These are phyloP conservation scores for Penicillium fimorum DNA, from an alignment of 495 filamentous ascomycete species.

Conservation along the genomic window DNA sequence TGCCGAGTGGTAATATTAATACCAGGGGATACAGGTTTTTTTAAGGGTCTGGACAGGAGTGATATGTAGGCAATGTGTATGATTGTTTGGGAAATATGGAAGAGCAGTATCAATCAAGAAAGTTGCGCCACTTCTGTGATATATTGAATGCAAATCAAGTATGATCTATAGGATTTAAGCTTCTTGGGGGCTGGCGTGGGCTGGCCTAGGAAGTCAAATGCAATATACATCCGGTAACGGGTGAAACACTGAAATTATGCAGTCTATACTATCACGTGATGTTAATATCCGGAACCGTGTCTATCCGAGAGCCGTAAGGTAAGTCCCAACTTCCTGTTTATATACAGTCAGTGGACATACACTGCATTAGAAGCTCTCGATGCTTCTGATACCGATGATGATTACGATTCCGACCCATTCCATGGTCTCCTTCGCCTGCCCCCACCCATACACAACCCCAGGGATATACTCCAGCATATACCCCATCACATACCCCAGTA, in stretches of 20 bases:
- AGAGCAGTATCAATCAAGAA: background rate
- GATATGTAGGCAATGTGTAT: background rate
- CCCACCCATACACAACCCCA: no score
- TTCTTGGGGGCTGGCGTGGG: background rate
- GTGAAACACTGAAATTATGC: background rate
- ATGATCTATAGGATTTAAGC: background rate
- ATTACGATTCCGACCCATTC: no score
- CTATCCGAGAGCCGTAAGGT: constrained; percentile 26
- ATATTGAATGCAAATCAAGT: background rate
- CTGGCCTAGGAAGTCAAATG: background rate
- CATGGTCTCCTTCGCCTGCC: no score
- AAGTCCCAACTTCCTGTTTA: constrained; percentile 20
- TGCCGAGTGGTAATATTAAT: constrained; percentile 15
- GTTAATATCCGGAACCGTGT: background rate
- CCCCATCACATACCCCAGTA: no score
- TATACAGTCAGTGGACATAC: no score
- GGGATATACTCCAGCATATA: no score
- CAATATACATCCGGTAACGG: constrained; percentile 8
- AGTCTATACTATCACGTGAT: background rate
- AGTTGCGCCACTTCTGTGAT: background rate
- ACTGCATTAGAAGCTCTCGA: no score
- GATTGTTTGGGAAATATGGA: background rate
- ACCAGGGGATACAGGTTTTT: background rate
- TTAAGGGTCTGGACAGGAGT: background rate
- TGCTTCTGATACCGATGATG: no score